Base-by-base conservation (phyloP, 2,329 filamentous ascomycete species). In the Fusarium sp. region DNA sequence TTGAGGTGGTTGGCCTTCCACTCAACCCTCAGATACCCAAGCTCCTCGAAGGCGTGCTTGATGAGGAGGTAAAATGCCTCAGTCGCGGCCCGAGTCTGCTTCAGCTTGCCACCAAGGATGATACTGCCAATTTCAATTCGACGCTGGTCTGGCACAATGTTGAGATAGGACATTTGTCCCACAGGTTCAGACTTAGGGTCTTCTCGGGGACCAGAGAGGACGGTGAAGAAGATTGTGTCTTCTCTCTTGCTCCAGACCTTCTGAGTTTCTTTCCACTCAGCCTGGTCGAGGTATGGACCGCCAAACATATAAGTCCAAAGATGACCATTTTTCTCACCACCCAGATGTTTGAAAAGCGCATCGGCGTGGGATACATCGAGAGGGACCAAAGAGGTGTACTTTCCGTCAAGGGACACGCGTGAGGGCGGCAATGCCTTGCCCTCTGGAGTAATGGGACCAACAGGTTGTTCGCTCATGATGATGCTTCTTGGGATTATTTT, bases 1-100 rank as follows among this genome's bases (percentile, higher is more conserved):
- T 93, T 93, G 13, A 90, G 81, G 18, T 84, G 74, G 77, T 92
- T 87, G 63, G 89, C 90, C 76, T 92, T 93, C 91, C 91, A 93
- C 79, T 92, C 90, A 5, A 91, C 86, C 9, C 91, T 83, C 5
- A 87, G 80, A 77, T 89, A 91, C 0, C 87, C 85, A 25, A 92
- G 77, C 3, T 85, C 83, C 5, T 88, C 76, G 73, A 92, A 89
- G 0, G 86, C 85, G 64, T 89, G 83, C 41, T 82, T 82, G 50
- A 89, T 84, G n/a, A 92, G 78, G 1, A 92, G 81, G 69, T 88
- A 91, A 70, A 89, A 84, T 0, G 86, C 85, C 78, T 92, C 91
- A 0, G 90, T 92, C 0, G 89, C 87, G 8, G 84, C 85, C 0
- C 84, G 84, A 0, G 89, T 91, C 16, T 87, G 85, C 77, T 90